A percentile compares a stretch with the other conserved stretches of the same genome.
Conservation (phyloP, 768 basidiomycete species). For the Termitomyces sp. region DNA sequence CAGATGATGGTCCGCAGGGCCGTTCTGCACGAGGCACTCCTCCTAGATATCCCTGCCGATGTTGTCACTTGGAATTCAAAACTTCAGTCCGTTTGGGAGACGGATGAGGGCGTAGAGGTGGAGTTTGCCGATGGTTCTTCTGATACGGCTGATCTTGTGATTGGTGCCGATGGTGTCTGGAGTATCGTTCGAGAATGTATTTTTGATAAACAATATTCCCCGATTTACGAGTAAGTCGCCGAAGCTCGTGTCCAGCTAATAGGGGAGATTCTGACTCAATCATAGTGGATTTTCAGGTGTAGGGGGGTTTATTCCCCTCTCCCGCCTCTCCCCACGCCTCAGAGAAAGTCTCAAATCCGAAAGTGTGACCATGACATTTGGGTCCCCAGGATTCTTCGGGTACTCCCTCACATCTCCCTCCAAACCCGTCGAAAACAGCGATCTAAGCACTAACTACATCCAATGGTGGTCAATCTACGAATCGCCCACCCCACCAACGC, state of each 20-base stretch:
- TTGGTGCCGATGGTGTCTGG: conserved; percentile 38
- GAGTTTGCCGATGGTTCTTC: conserved; percentile 28
- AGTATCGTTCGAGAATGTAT: conserved; percentile 32
- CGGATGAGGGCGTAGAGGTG: conserved; percentile 22
- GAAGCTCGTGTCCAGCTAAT: background rate
- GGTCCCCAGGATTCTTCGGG: conserved; percentile 35
- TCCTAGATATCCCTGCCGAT: conserved; percentile 24
- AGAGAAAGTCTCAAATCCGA: conserved; percentile 26
- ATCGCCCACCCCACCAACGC: conserved; percentile 23
- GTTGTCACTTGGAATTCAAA: conserved; percentile 30
- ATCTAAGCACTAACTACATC: conserved; percentile 18
- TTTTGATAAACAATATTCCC: conserved; percentile 25
- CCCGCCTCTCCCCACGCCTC: conserved; percentile 24
- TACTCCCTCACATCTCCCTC: conserved; percentile 26
- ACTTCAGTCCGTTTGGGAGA: conserved; percentile 26
- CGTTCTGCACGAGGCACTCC: conserved; percentile 31
- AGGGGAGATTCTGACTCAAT: background rate
- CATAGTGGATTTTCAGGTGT: conserved; percentile 28
- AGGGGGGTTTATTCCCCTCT: conserved; percentile 35
- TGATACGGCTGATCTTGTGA: conserved; percentile 33
- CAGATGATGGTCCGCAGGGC: conserved; percentile 32
- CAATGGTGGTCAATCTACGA: conserved; percentile 44
- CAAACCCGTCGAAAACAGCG: conserved; percentile 7
- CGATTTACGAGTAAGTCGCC: conserved; percentile 26
- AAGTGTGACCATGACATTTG: conserved; percentile 36